Percentiles rank a stretch among this genome's conserved stretches.
Evolutionary conservation across 2,329 filamentous ascomycete genomes (phyloP).

Genomic region (Colletotrichum orchidophilum): DNA sequence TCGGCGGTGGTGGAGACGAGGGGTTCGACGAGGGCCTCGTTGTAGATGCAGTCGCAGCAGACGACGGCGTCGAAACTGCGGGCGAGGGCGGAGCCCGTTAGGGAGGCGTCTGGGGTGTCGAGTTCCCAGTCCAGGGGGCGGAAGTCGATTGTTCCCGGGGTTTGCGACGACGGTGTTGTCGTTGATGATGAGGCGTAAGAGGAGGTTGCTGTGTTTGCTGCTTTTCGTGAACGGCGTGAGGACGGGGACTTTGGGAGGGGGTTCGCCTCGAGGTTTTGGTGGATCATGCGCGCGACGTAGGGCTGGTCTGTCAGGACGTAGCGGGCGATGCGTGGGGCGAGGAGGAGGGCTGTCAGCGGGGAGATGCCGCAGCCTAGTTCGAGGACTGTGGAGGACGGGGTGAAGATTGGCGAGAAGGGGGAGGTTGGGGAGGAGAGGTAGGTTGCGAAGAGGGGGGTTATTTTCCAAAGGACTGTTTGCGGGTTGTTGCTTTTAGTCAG

Average conservation of each 20-base stretch:
- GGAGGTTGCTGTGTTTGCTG: slow-evolving; percentile 22
- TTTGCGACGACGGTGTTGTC: no score
- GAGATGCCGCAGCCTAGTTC: slow-evolving; percentile 93
- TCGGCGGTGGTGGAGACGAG: slow-evolving; percentile 85
- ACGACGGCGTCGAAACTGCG: slow-evolving; percentile 76
- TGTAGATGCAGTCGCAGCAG: slow-evolving; percentile 96
- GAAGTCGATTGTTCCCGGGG: slow-evolving; percentile 61
- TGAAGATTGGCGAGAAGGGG: slow-evolving; percentile 66
- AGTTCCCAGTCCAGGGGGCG: slow-evolving; percentile 85
- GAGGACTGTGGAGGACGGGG: slow-evolving; percentile 67
- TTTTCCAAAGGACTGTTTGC: slow-evolving; percentile 86
- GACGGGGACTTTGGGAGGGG: slow-evolving; percentile 31
- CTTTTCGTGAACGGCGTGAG: slow-evolving; percentile 21
- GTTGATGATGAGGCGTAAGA: neutral
- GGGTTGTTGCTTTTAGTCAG: neutral
- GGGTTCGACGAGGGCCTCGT: slow-evolving; percentile 83
- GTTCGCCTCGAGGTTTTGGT: slow-evolving; percentile 78
- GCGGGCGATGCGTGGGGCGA: slow-evolving; percentile 67
- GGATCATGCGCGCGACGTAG: slow-evolving; percentile 82
- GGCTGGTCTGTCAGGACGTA: slow-evolving; percentile 89
- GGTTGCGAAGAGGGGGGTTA: slow-evolving; percentile 82
- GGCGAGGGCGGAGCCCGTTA: slow-evolving; percentile 47
- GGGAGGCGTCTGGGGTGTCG: slow-evolving; percentile 57
- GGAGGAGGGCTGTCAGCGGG: slow-evolving; percentile 76
- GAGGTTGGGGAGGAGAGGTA: slow-evolving; percentile 77